A percentile compares a stretch with the other conserved stretches of the same genome.
These are phyloP conservation scores for Pythium phragmitis DNA, from an alignment of 352 stramenopile genomes.

Conservation along the genomic window DNA sequence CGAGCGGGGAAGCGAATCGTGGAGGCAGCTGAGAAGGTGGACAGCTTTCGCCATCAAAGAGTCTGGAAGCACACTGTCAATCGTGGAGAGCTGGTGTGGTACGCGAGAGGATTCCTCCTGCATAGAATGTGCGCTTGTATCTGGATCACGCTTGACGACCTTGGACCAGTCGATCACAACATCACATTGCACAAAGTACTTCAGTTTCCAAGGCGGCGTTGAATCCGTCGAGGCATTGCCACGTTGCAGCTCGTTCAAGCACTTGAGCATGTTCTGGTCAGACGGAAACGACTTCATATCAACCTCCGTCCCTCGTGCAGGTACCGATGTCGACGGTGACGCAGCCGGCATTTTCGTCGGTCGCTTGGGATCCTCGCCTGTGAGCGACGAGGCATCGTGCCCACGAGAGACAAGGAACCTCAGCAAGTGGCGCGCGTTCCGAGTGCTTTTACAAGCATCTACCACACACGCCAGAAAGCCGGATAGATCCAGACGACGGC, in stretches of 20 bases:
- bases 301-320: background rate
- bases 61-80: slow-evolving; percentile 4
- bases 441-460: slow-evolving; percentile 19
- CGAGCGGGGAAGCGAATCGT: slow-evolving; percentile 33
- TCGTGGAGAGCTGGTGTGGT: background rate
- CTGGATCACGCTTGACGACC: slow-evolving; percentile 3
- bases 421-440: slow-evolving; percentile 11
- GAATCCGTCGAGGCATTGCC: slow-evolving; percentile 5
- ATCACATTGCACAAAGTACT: slow-evolving; percentile 73
- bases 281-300: slow-evolving; percentile 39
- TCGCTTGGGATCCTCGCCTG: slow-evolving; percentile 25
- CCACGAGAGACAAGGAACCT: slow-evolving; percentile 13
- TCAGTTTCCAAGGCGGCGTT: slow-evolving; percentile 62
- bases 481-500: slow-evolving; percentile 10
- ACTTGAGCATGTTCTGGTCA: slow-evolving; percentile 81
- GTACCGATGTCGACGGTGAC: background rate
- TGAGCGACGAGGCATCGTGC: slow-evolving; percentile 1
- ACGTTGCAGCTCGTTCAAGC: slow-evolving; percentile 53
- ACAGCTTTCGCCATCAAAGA: slow-evolving; percentile 34
- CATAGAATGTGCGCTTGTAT: background rate
- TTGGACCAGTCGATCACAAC: slow-evolving; percentile 60
- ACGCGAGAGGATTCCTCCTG: background rate
- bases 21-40: slow-evolving; percentile 58
- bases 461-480: slow-evolving; percentile 24
- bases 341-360: background rate